Conservation (phyloP, 169 alveolate genomes). For the Cyclospora cayetanensis region DNA sequence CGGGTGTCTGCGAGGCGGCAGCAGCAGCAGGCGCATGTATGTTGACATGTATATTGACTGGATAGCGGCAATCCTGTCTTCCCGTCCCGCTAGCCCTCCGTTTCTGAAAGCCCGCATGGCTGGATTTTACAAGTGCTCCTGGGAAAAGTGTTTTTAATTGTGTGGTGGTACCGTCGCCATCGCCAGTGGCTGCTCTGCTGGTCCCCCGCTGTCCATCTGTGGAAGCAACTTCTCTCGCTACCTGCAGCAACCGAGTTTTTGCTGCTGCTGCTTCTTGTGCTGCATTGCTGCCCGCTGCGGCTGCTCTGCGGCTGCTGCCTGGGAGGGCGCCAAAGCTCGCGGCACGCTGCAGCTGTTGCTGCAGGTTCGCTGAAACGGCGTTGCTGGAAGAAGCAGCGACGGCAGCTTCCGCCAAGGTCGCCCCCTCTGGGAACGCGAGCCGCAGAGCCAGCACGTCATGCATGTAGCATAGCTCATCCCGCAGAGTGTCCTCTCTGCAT, state of each 20-base stretch:
- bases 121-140: too few relatives aligned
- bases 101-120: too few relatives aligned
- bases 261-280: not conserved
- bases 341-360: not conserved
- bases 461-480: conserved; percentile 49
- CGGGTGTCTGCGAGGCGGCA: too few relatives aligned
- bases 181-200: too few relatives aligned
- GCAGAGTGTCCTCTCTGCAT: conserved; percentile 41
- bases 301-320: not conserved
- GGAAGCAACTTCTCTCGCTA: not conserved
- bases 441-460: conserved; percentile 65
- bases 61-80: too few relatives aligned
- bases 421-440: conserved; percentile 10
- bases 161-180: too few relatives aligned
- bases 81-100: too few relatives aligned
- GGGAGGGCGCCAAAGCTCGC: not conserved
- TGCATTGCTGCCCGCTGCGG: not conserved
- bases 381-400: not conserved
- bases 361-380: not conserved
- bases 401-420: not conserved
- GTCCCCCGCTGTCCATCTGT: not conserved
- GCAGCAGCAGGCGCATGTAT: too few relatives aligned
- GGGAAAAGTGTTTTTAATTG: too few relatives aligned
- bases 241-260: not conserved
- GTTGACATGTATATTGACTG: too few relatives aligned